Evolutionary conservation across 768 basidiomycete species (phyloP), one percentile per base, ranked within the genome.

Genomic region (Scleroderma bovista): DNA sequence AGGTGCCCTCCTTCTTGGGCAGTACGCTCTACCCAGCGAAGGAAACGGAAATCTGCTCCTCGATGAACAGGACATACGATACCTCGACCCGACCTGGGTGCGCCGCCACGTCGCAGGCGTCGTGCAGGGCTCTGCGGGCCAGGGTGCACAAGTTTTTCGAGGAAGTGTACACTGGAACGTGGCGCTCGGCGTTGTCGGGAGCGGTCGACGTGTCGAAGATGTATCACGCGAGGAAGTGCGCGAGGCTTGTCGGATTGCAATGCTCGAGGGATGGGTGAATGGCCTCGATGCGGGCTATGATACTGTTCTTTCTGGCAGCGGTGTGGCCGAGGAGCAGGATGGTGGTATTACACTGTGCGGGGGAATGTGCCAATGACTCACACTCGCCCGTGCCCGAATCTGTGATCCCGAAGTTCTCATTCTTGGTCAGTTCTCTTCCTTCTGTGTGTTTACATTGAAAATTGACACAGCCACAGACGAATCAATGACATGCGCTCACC

Each of bases 241-340:
- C 38, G 78, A 81, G 16, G 94, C 92, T 0, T 94, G 93, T 60
- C 73, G 79, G n/a, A 81, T 80, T 8, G 92, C 92, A 0, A 74
- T 95, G 63, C 75, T 97, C 57, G 87, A 95, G 57, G 89, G 91
- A 46, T 99, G 94, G 66, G 76, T 96, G 5, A 67, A 71, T 15
- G 88, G 84, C 48, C 69, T 98, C n/a, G 91, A 90, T 0, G 76
- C 85, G 3, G 92, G 93, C 1, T 97, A 97, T 57, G 88, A 94
- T 42, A 95, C 93, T 0, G 67, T 75, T 26, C 69, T 97, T 2
- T 54, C 48, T 23, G 64, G 64, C 9, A 59, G 56, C 20, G 65
- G 66, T 4, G 89, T 88, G 1, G 80, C 72, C 19, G 29, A 19
- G 22, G 41, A 41, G 12, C n/a, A 3, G 12, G 61, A 53, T 31